Conservation (phyloP, 2,329 filamentous ascomycete genomes). For the Tolypocladium endophyticum region DNA sequence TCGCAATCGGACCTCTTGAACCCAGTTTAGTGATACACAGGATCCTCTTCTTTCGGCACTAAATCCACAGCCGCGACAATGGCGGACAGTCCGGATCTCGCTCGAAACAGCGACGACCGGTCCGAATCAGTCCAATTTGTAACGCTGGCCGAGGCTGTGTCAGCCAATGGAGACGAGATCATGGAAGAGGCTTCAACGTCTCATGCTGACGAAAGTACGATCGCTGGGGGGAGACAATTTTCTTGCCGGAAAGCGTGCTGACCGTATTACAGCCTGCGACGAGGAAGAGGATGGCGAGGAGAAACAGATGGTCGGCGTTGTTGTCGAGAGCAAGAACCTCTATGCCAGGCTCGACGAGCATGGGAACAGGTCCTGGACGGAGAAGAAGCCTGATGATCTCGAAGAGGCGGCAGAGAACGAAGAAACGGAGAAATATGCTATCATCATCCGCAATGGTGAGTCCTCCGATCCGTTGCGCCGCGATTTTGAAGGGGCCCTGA, state of each 20-base stretch:
- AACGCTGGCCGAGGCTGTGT: background rate
- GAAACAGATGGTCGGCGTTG: constrained; percentile 20
- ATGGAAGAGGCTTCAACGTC: background rate
- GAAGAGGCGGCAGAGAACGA: constrained; percentile 49
- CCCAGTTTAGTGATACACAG: no score
- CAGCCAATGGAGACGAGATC: background rate
- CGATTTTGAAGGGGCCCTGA: no score
- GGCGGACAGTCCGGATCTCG: background rate
- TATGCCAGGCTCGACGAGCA: constrained; percentile 34
- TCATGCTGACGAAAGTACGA: no score
- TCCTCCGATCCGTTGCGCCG: background rate
- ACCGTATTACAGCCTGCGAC: background rate
- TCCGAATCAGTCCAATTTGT: constrained; percentile 1
- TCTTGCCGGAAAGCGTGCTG: background rate
- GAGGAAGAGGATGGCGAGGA: constrained; percentile 4
- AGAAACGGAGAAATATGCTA: constrained; percentile 49
- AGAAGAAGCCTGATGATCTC: constrained; percentile 42
- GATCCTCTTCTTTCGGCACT: no score
- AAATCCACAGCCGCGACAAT: background rate
- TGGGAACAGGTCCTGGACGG: constrained; percentile 43
- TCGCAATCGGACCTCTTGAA: no score
- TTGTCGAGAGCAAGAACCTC: constrained; percentile 29
- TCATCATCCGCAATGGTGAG: constrained; percentile 43
- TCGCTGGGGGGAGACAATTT: no score
- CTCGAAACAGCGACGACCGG: background rate